Base-by-base conservation (phyloP, 495 filamentous ascomycete species). In the Trichoderma virens region DNA sequence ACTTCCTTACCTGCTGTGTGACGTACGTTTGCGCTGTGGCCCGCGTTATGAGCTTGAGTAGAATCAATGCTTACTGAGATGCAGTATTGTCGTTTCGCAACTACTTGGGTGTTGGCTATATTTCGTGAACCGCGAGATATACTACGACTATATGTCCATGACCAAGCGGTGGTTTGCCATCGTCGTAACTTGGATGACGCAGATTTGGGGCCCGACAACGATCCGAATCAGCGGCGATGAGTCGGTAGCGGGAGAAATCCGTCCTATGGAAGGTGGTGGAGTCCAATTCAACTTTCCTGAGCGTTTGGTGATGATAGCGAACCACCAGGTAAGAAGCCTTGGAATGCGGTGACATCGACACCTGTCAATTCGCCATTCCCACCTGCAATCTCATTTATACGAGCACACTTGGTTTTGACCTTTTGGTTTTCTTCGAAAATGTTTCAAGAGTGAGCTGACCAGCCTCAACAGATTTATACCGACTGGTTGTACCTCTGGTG, bases 401-500 rank as follows among this genome's bases (percentile, higher is more conserved):
- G 38, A 41, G 38, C 6, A 5, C 18, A 18, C 38, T 41, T 41
- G 38, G 38, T 41, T 41, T 41, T 18, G 18, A 2, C 38, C 38
- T 1, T 11, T 16, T 41, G 11, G 38, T 2, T n/a, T n/a, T n/a
- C n/a, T n/a, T n/a, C n/a, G n/a, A n/a, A n/a, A 20, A 0, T 47
- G 43, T 47, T 47, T 47, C 18, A 16, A 20, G 27, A 20, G 11
- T 30, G 25, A 56, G 45, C 64, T 66, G 47, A 64, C 54, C 13
- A 5, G 35, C 47, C 0, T 34, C 30, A n/a, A 25, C 60, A 82
- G 81, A 83, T 94, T 60, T 94, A 94, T 69, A 91, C 90, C 6
- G 90, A 94, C 75, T 94, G 90, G 90, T 73, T 93, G 13, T 94
- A 94, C 70, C 79, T 94, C 14, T 94, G 90, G 90, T 94, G 90